Base-by-base conservation (phyloP, 371 early-diverging fungal species). In the Apophysomyces variabilis region DNA sequence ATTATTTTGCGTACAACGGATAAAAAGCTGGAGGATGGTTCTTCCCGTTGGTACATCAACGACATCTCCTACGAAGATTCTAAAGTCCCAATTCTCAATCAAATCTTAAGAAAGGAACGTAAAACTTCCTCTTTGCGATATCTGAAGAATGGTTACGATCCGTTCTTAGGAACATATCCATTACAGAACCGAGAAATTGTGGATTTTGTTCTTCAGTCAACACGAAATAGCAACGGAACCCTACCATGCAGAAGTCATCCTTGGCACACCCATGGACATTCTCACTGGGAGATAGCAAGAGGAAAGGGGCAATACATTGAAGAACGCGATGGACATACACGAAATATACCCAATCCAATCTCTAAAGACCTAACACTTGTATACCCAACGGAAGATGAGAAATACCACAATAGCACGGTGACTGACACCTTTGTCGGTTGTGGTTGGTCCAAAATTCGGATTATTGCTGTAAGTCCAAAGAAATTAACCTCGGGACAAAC, bases 191-290 rank as follows among this genome's bases (percentile, higher is more conserved):
- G 68, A 38, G 75, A 81, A 47, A 65, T 75, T 26, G 54, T 81
- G 0, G 82, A 81, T 16, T 54, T 81, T 18, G 77, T 81, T 26
- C 63, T 81, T 8, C 77, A 78, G 8, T 65, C 70, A 7, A 77
- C 72, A 2, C 68, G 72, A 32, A 62, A 65, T 7, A 56, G 69
- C 8, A 62, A 61, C 12, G 59, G 61, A 8, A 65, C 64, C 11
- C 46, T 47, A 4, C 41, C 50, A 6, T 81, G 82, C 35, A 66
- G 75, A 13, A 73, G 70, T 39, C 82, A 81, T 65, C 82, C 79
- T 7, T 81, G 77, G 77, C 82, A 81, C 46, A 78, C 75, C 1
- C 82, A 81, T 50, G 82, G 82, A 4, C 75, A 77, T 35, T 74
- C 73, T 14, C 82, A 81, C 54, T 73, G 71, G 64, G 72, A 69